phyloP scores from a whole-genome alignment of 2,329 filamentous ascomycete genomes.

The Curvularia spicifera region DNA sequence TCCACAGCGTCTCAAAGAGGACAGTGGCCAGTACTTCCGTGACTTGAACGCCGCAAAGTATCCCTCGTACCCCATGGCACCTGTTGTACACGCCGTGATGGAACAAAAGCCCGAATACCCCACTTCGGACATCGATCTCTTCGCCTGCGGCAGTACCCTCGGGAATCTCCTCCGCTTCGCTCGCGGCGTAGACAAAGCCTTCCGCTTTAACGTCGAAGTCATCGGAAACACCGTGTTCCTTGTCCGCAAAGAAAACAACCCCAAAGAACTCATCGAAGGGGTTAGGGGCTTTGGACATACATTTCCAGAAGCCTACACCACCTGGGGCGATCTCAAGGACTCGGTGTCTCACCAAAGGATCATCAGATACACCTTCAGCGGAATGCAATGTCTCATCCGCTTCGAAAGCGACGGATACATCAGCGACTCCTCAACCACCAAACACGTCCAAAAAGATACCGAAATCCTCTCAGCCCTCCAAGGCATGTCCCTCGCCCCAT shows the following conservation, averaged over 20 bases:
- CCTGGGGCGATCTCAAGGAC: conserved; percentile 63
- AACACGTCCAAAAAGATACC: conserved; percentile 3
- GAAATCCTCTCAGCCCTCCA: conserved; percentile 23
- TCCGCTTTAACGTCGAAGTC: conserved; percentile 65
- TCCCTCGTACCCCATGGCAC: conserved; percentile 59
- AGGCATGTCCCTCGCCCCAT: conserved; percentile 14
- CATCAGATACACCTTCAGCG: conserved; percentile 64
- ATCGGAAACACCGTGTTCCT: conserved; percentile 67
- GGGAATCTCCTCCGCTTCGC: conserved; percentile 67
- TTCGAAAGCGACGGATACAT: conserved; percentile 67
- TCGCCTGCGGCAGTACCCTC: conserved; percentile 66
- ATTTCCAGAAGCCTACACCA: conserved; percentile 71
- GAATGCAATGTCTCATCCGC: conserved; percentile 59
- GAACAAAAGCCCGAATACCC: conserved; percentile 47
- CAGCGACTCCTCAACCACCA: not conserved
- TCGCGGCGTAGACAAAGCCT: conserved; percentile 54
- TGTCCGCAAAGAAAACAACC: conserved; percentile 66
- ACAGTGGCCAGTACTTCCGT: conserved; percentile 59
- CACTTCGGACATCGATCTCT: conserved; percentile 57
- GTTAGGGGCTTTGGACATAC: conserved; percentile 68
- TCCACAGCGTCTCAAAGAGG: conserved; percentile 49
- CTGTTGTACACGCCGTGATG: conserved; percentile 56
- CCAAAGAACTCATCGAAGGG: conserved; percentile 62
- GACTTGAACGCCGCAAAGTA: conserved; percentile 62
- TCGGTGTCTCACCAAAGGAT: conserved; percentile 69